Evolutionary conservation across 164 flowering plant species (phyloP), one percentile per base, ranked within the genome.

Genomic region (Vitis amurensis): DNA sequence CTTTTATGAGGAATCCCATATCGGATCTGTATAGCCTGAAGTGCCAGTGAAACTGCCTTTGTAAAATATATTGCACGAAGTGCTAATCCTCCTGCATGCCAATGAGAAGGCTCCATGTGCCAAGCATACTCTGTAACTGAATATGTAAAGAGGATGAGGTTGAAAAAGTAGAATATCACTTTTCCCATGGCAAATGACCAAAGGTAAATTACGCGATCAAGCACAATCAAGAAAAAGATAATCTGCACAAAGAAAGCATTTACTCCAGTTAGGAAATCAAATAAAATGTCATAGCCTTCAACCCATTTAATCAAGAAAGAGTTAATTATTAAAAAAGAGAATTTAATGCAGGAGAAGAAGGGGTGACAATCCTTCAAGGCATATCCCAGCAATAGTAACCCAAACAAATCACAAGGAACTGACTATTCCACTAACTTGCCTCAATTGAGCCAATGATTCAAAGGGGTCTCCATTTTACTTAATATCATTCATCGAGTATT

Each of bases 31-130:
- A 91, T 78, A 57, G 97, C 99, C 76, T 96, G 99, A 29, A 96
- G 82, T 55, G 91, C 94, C 19, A 93, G 64, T 67, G 99, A 96
- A 72, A 88, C 76, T 52, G 94, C 85, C 76, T 96, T 96, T 14
- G 92, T 89, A 66, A 96, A 86, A 82, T 80, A 96, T 77, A 96
- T 96, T n/a, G 87, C 92, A 80, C 98, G 95, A 16, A 96, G 95
- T 11, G 96, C 98, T 13, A 91, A 80, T 48, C 83, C 81, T 68
- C 89, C 95, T 64, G 83, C 86, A 62, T 76, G 81, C 57, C 68
- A 81, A 30, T 76, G 85, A 60, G 87, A 79, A 64, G 91, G 83
- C 62, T 86, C 89, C 83, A 86, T 78, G 72, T 82, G n/a, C 99
- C 99, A 96, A 68, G 97, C 97, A 84, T 96, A 93, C 69, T 80